A percentile compares a stretch with the other conserved stretches of the same genome.
These are phyloP conservation scores for Arabis alpina DNA, from an alignment of 345 rosid genomes.

Conservation along the genomic window DNA sequence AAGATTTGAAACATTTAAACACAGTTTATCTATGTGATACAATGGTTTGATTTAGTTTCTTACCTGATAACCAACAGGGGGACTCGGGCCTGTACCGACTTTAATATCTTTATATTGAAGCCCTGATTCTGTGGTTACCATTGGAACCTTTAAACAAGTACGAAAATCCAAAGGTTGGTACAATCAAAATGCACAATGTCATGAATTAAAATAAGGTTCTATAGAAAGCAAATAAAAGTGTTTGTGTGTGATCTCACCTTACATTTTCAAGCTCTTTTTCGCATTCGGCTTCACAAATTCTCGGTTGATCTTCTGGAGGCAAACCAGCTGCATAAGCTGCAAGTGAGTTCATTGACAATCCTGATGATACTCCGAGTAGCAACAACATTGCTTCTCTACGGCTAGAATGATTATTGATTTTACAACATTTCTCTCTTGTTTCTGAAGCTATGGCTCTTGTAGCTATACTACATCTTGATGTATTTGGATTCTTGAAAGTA, in stretches of 20 bases:
- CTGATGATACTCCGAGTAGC: slow-evolving; percentile 56
- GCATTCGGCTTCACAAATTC: slow-evolving; percentile 71
- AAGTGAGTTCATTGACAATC: slow-evolving; percentile 44
- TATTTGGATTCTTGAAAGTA: slow-evolving; percentile 33
- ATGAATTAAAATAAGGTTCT: background rate
- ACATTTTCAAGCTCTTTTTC: slow-evolving; percentile 99
- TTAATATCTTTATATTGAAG: slow-evolving; percentile 89
- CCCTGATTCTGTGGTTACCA: slow-evolving; percentile 90
- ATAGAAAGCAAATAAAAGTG: slow-evolving; percentile 25
- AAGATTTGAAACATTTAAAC: background rate
- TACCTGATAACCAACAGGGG: slow-evolving; percentile 93
- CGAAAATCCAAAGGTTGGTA: background rate
- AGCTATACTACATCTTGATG: slow-evolving; percentile 38
- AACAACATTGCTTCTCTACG: slow-evolving; percentile 69
- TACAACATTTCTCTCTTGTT: slow-evolving; percentile 34
- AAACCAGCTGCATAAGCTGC: slow-evolving; percentile 70
- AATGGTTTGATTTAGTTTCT: slow-evolving; percentile 13
- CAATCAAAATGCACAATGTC: slow-evolving; percentile 2
- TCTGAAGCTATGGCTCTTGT: slow-evolving; percentile 44
- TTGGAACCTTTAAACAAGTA: slow-evolving; percentile 56
- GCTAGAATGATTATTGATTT: slow-evolving; percentile 18
- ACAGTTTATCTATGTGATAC: background rate
- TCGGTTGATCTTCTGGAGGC: slow-evolving; percentile 87
- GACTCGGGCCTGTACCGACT: slow-evolving; percentile 85
- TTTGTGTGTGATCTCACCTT: slow-evolving; percentile 75